Conservation (phyloP, 2,329 filamentous ascomycete species). For the Reticulascus tulasneorum region DNA sequence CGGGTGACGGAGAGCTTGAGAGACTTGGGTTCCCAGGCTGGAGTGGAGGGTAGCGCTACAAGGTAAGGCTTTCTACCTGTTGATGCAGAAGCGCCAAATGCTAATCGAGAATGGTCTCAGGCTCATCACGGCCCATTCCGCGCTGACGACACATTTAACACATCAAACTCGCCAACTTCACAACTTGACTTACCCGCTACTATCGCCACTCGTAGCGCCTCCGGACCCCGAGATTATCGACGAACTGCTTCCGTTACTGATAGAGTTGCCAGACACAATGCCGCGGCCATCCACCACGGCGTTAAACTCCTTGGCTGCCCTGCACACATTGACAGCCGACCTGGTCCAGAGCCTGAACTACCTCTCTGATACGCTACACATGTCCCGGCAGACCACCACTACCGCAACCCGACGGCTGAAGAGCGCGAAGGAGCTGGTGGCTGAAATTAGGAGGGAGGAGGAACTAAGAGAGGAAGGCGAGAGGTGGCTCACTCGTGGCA, state of each 20-base stretch:
- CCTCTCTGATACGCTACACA: slow-evolving; percentile 87
- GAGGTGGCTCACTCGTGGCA: slow-evolving; percentile 73
- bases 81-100: neutral
- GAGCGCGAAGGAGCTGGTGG: slow-evolving; percentile 78
- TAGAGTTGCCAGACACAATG: slow-evolving; percentile 62
- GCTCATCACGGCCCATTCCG: slow-evolving; percentile 70
- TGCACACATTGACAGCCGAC: slow-evolving; percentile 68
- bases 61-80: slow-evolving; percentile 44
- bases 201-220: slow-evolving; percentile 63
- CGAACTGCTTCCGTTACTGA: slow-evolving; percentile 63
- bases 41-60: slow-evolving; percentile 67
- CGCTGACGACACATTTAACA: slow-evolving; percentile 68
- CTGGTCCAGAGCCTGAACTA: slow-evolving; percentile 78
- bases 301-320: slow-evolving; percentile 61
- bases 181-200: slow-evolving; percentile 65
- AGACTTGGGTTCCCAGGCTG: slow-evolving; percentile 69
- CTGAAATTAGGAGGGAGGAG: slow-evolving; percentile 78
- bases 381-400: slow-evolving; percentile 83
- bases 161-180: slow-evolving; percentile 75
- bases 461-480: slow-evolving; percentile 80
- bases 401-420: slow-evolving; percentile 76
- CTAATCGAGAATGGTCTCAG: slow-evolving; percentile 2
- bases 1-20: slow-evolving; percentile 66
- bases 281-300: slow-evolving; percentile 60
- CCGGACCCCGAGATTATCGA: slow-evolving; percentile 64